Evolutionary conservation across 352 stramenopile species (phyloP), one percentile per base, ranked within the genome.

Genomic region (Achlya hypogyna): DNA sequence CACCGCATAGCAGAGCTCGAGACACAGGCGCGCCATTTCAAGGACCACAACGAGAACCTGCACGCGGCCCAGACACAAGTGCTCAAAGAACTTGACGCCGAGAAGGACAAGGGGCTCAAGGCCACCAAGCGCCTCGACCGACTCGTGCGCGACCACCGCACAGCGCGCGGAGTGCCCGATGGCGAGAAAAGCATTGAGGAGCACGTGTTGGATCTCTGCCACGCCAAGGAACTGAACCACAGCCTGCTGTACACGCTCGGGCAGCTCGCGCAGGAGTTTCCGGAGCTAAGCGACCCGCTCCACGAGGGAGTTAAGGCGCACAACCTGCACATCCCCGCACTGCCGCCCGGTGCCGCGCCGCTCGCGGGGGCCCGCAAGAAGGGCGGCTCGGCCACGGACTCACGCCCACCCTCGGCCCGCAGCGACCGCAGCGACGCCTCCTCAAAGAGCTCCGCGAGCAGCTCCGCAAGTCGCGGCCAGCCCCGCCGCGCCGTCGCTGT

Each of bases 211-310:
- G 79, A 92, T 38, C 75, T 74, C 10, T 78, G 84, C 63, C 76
- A 84, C 34, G 69, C 86, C 52, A 85, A 92, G 58, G 87, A 97
- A 75, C 90, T 93, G 58, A 86, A 78, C 52, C 81, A 80, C 65
- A 87, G 76, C 67, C 79, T 98, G 51, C 76, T 97, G 8, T 95
- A 96, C 77, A 96, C 92, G 31, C 74, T 98, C 5, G 82, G 89
- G 6, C 91, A 98, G 69, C 84, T 98, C 35, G 84, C 85, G 22
- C 86, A 95, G 56, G 91, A 98, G 76, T 98, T 97, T 70, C 88
- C 92, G 4, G 92, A 98, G 75, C 89, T 98, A 59, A 81, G 84
- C 53, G 89, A 97, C 54, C 51, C 75, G 20, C 71, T 98, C 25
- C 76, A 81, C 6, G 71, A 70, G 22, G 77, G 80, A 9, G 79